Percentiles rank a stretch among this genome's conserved stretches.
Conservation (phyloP, 306 rosid genomes). For the Prunus dulcis region DNA sequence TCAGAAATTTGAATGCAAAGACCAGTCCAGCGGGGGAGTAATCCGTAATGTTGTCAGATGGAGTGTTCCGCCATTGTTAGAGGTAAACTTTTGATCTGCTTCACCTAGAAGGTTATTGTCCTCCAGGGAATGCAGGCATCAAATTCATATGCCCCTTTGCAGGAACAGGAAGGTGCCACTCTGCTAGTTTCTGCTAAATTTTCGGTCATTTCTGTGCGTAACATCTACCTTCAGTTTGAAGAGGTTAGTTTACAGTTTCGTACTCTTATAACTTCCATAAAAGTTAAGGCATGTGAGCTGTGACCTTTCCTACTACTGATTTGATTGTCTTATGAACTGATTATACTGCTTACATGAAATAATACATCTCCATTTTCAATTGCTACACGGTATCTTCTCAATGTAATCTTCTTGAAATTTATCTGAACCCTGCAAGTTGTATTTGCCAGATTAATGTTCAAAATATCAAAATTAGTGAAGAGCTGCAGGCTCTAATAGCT, state of each 20-base stretch:
- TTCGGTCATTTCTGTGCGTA: constrained; percentile 63
- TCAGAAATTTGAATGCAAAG: constrained; percentile 83
- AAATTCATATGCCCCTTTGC: constrained; percentile 12
- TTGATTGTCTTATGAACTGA: not conserved
- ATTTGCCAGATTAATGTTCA: constrained; percentile 70
- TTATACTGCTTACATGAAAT: not conserved
- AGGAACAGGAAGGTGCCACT: constrained; percentile 97
- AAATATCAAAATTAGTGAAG: constrained; percentile 70
- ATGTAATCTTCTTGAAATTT: not conserved
- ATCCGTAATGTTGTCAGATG: constrained; percentile 77
- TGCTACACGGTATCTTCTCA: not conserved
- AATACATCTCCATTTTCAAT: constrained; percentile 6
- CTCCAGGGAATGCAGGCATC: constrained; percentile 7
- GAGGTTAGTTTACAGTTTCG: constrained; percentile 54
- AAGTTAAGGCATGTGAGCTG: not conserved
- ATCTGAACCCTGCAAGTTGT: constrained; percentile 29
- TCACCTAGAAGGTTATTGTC: not conserved
- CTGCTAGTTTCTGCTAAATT: constrained; percentile 85
- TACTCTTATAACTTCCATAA: constrained; percentile 9
- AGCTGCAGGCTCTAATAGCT: constrained; percentile 81
- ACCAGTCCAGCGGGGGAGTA: constrained; percentile 53
- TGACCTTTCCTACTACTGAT: not conserved
- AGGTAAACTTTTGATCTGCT: constrained; percentile 42
- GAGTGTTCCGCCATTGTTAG: constrained; percentile 82
- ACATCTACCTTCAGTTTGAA: constrained; percentile 82